Conservation (phyloP, 1,284 basidiomycete genomes). For the Cystobasidiaceae sp. region DNA sequence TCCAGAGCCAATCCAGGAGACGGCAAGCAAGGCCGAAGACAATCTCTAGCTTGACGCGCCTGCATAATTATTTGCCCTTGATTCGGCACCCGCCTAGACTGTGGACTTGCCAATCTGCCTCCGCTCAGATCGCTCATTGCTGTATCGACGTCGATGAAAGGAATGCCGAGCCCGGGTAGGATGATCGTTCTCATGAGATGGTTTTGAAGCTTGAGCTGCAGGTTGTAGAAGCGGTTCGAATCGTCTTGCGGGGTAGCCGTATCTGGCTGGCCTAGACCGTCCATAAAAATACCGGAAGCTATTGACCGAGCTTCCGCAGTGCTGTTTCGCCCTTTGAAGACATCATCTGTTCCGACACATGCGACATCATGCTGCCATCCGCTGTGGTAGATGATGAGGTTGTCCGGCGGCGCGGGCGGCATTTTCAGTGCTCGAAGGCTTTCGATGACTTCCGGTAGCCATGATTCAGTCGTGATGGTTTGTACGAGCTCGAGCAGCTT, state of each 20-base stretch:
- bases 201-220: constrained; percentile 42
- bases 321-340: no score
- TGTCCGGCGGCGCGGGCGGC: constrained; percentile 32
- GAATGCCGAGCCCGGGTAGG: constrained; percentile 38
- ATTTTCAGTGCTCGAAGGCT: constrained; percentile 34
- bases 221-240: constrained; percentile 39
- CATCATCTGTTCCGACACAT: no score
- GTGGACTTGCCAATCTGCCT: no score
- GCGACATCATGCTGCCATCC: no score
- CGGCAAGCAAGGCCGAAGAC: constrained; percentile 1
- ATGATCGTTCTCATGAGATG: constrained; percentile 34
- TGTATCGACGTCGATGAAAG: constrained; percentile 43
- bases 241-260: neutral
- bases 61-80: no score
- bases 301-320: neutral
- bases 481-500: constrained; percentile 30
- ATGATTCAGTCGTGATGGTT: constrained; percentile 36
- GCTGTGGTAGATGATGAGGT: constrained; percentile 40
- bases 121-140: no score
- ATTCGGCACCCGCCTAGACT: no score
- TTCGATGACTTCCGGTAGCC: constrained; percentile 42
- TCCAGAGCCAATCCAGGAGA: neutral
- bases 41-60: neutral
- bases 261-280: no score
- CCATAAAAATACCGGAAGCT: neutral